Conservation (phyloP, 73 alveolate species). For the Paramecium biaurelia region DNA sequence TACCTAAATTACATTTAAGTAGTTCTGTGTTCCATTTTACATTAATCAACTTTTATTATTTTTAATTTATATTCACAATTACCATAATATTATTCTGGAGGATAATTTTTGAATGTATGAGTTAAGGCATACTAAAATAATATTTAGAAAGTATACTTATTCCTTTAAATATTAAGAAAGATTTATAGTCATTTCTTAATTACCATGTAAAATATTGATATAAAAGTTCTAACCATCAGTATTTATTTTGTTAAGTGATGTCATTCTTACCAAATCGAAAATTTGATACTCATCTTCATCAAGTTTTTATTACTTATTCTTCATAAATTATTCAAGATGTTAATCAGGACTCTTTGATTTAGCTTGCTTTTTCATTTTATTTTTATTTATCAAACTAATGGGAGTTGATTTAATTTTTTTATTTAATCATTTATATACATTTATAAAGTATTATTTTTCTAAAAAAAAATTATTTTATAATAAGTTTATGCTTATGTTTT, state of each 20-base stretch:
- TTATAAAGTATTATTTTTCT: not conserved
- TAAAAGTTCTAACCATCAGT: not conserved
- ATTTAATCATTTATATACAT: not conserved
- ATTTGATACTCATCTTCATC: not conserved
- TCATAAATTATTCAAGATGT: not conserved
- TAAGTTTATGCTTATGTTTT: not conserved
- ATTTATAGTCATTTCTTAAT: not conserved
- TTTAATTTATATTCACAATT: constrained; percentile 92
- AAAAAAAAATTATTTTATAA: not conserved
- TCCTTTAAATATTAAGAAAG: not conserved
- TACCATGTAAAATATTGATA: not conserved
- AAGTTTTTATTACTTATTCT: not conserved
- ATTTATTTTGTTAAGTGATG: not conserved
- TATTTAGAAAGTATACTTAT: not conserved
- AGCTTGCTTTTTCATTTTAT: not conserved
- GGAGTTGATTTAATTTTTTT: not conserved
- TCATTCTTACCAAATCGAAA: not conserved
- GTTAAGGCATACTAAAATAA: not conserved
- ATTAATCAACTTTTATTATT: constrained; percentile 75
- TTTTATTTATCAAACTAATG: not conserved
- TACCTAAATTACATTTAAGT: constrained; percentile 94
- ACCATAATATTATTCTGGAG: constrained; percentile 89
- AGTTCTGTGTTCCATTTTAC: constrained; percentile 81
- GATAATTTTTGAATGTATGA: constrained; percentile 23
- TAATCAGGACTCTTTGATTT: not conserved